phyloP scores from a whole-genome alignment of 2,329 filamentous ascomycete genomes.

The Knoxdaviesia proteae region DNA sequence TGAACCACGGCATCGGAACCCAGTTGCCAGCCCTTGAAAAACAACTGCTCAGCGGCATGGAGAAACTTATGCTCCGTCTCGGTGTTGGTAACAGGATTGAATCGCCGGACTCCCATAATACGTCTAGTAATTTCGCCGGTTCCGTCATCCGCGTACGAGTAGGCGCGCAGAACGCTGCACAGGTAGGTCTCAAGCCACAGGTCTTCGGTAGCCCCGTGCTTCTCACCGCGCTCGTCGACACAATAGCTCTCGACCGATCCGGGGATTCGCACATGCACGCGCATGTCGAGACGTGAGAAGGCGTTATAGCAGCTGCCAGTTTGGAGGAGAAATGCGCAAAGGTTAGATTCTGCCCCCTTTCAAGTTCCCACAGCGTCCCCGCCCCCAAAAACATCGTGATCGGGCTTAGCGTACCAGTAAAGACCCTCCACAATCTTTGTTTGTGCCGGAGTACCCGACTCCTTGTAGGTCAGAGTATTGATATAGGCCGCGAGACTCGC shows the following conservation, averaged over 20 bases:
- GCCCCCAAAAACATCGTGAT: too few relatives aligned
- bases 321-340: neutral
- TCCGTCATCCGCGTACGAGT: conserved; percentile 90
- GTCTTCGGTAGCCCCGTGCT: conserved; percentile 77
- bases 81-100: conserved; percentile 96
- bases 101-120: conserved; percentile 88
- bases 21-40: conserved; percentile 89
- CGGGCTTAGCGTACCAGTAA: conserved; percentile 49
- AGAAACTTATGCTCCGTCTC: conserved; percentile 94
- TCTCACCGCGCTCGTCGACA: conserved; percentile 89
- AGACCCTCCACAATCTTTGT: conserved; percentile 85
- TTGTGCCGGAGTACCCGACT: conserved; percentile 43
- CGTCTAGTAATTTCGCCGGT: conserved; percentile 88
- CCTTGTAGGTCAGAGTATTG: conserved; percentile 86
- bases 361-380: too few relatives aligned
- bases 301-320: conserved; percentile 74
- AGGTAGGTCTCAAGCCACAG: conserved; percentile 96
- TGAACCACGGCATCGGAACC: conserved; percentile 95
- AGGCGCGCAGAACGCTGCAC: conserved; percentile 81
- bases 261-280: conserved; percentile 91
- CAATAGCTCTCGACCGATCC: conserved; percentile 95
- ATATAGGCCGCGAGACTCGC: conserved; percentile 95
- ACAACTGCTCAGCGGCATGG: conserved; percentile 80
- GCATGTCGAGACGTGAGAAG: conserved; percentile 94
- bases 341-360: too few relatives aligned